A percentile compares a stretch with the other conserved stretches of the same genome.
Evolutionary conservation across 352 stramenopile genomes (phyloP).

Genomic region (Blastocystis sp.): DNA sequence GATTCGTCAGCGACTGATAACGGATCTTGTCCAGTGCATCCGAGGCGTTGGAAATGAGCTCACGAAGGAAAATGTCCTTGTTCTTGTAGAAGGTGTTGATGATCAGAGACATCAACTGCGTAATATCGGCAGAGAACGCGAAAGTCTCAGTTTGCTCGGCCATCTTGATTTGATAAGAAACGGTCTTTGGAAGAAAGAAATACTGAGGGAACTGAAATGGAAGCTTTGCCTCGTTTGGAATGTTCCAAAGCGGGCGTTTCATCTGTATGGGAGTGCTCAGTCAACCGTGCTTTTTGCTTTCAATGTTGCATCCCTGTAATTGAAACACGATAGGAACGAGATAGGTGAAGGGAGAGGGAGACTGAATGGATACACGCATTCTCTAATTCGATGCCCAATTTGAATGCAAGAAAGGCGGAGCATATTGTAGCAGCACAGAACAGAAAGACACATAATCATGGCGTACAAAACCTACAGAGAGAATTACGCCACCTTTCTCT

Average conservation of each 20-base stretch:
- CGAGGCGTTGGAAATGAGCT: constrained; percentile 89
- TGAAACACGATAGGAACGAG: not conserved
- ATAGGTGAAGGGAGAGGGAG: not conserved
- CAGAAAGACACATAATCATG: not conserved
- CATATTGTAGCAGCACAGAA: not conserved
- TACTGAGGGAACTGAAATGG: not conserved
- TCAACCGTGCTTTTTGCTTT: not conserved
- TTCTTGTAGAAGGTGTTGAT: constrained; percentile 97
- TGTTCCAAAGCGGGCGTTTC: not conserved
- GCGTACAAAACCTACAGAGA: not conserved
- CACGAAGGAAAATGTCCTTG: constrained; percentile 95
- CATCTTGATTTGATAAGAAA: constrained; percentile 27
- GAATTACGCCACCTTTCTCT: not conserved
- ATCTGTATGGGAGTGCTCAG: not conserved
- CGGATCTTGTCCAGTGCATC: constrained; percentile 96
- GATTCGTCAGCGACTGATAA: constrained; percentile 92
- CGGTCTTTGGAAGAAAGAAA: not conserved
- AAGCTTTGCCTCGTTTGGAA: not conserved
- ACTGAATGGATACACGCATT: not conserved
- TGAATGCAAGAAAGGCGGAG: not conserved
- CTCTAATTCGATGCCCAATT: no score
- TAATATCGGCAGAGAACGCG: constrained; percentile 98
- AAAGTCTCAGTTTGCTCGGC: constrained; percentile 90
- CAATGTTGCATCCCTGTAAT: not conserved
- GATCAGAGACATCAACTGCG: constrained; percentile 97